Evolutionary conservation across 2,329 filamentous ascomycete species (phyloP), one percentile per base, ranked within the genome.

Genomic region (Fusarium gaditjirri): DNA sequence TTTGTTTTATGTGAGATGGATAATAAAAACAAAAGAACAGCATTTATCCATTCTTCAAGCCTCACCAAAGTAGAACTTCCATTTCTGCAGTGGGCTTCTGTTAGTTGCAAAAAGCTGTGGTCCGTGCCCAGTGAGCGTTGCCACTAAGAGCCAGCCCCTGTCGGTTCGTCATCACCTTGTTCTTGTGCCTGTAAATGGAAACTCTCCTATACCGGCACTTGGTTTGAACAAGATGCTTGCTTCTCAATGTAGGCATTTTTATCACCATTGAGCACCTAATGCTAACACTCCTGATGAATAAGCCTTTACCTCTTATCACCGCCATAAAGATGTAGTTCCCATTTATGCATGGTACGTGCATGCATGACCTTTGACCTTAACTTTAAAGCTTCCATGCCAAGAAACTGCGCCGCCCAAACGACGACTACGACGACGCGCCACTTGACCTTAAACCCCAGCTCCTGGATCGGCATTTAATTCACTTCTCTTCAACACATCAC

Each of bases 331-430:
- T 11, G 10, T 17, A 33, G 11, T 29, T 27, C 19, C 19, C 10
- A n/a, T 47, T 47, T 21, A 33, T 50, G 47, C 29, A 10, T 52
- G 27, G 38, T 19, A 16, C 39, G 36, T 29, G 49, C 19, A 52
- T 39, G 67, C 55, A 46, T 64, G 57, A 57, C 57, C 64, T 61
- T 38, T 44, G 55, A 54, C 41, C 31, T 62, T 47, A 14, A 49
- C 64, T 13, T 50, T 52, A 44, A 60, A 73, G 47, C 42, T 71
- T 25, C 31, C n/a, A 50, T 58, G 70, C 70, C 70, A 73, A 73
- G 70, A 71, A 73, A 44, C 70, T 73, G 70, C 70, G 65, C 70
- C 70, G 66, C 70, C 54, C 36, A 53, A 63, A 50, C 47, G 21
- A 35, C 47, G 23, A 66, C 68, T 56, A 65, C 70, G 61, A 73